phyloP scores from a whole-genome alignment of 768 basidiomycete species.

The Tubosaeta sp. region DNA sequence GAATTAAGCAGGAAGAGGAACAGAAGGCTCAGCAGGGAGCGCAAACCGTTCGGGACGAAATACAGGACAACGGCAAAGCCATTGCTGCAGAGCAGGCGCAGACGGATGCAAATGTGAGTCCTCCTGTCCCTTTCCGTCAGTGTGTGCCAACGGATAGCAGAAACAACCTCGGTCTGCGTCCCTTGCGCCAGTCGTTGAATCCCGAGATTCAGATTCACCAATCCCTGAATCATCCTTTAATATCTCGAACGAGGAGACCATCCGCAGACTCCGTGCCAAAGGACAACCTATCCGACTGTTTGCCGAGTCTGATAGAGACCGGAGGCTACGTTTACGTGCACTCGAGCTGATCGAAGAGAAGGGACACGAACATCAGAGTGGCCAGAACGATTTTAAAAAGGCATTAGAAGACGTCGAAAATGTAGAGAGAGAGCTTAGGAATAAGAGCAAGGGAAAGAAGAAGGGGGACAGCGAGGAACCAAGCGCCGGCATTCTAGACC shows the following conservation, averaged over 20 bases:
- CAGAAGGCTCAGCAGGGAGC: slow-evolving; percentile 31
- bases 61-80: slow-evolving; percentile 12
- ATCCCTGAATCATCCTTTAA: slow-evolving; percentile 57
- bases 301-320: slow-evolving; percentile 92
- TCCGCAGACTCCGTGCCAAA: slow-evolving; percentile 83
- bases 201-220: slow-evolving; percentile 38
- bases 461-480: slow-evolving; percentile 53
- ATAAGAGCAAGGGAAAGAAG: slow-evolving; percentile 55
- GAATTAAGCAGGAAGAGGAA: slow-evolving; percentile 47
- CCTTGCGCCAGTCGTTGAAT: slow-evolving; percentile 34
- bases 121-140: slow-evolving; percentile 13
- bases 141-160: slow-evolving; percentile 49
- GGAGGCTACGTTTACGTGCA: slow-evolving; percentile 83
- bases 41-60: slow-evolving; percentile 32
- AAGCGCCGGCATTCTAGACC: slow-evolving; percentile 62
- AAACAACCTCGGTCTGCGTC: slow-evolving; percentile 35
- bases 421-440: slow-evolving; percentile 61
- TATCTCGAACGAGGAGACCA: slow-evolving; percentile 89
- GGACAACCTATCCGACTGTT: slow-evolving; percentile 95
- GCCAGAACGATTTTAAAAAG: slow-evolving; percentile 94
- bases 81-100: slow-evolving; percentile 22
- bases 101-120: slow-evolving; percentile 42
- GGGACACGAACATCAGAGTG: slow-evolving; percentile 70
- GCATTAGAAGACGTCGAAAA: slow-evolving; percentile 85
- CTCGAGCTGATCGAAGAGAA: slow-evolving; percentile 94